Percentiles rank a stretch among this genome's conserved stretches.
Conservation (phyloP, 2,329 filamentous ascomycete genomes). For the Cladophialophora yegresii region DNA sequence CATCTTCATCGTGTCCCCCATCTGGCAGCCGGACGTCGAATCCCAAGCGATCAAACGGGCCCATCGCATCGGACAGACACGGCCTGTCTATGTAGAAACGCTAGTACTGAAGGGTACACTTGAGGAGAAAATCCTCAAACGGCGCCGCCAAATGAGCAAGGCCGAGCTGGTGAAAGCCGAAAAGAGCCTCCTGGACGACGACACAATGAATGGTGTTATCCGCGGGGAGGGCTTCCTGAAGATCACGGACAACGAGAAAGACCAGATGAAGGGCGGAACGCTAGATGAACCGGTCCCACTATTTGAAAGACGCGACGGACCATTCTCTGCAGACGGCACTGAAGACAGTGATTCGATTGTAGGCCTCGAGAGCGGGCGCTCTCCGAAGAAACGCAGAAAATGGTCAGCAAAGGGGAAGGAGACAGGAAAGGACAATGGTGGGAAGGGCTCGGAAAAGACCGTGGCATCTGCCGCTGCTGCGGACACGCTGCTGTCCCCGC, state of each 20-base stretch:
- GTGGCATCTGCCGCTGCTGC: background rate
- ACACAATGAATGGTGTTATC: conserved; percentile 60
- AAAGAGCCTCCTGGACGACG: conserved; percentile 61
- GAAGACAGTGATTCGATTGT: conserved; percentile 19
- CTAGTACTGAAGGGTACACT: conserved; percentile 77
- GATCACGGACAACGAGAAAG: conserved; percentile 41
- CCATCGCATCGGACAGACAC: conserved; percentile 80
- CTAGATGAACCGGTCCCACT: conserved; percentile 24
- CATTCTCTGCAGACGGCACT: background rate
- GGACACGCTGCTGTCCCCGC: background rate
- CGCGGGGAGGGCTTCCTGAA: conserved; percentile 56
- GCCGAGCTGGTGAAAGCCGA: conserved; percentile 53
- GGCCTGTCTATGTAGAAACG: conserved; percentile 80
- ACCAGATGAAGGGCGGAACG: conserved; percentile 13
- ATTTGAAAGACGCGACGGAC: conserved; percentile 22
- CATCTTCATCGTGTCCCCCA: conserved; percentile 86
- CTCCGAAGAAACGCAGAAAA: conserved; percentile 17
- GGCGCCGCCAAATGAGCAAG: conserved; percentile 73
- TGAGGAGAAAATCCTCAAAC: conserved; percentile 78
- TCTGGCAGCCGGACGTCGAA: conserved; percentile 79
- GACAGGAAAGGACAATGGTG: conserved; percentile 1
- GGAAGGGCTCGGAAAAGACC: background rate
- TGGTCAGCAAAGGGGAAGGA: background rate
- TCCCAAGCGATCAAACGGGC: conserved; percentile 90
- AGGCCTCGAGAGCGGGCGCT: conserved; percentile 14